A percentile compares a stretch with the other conserved stretches of the same genome.
Conservation (phyloP, 2,329 filamentous ascomycete genomes). For the Hirsutella minnesotensis region DNA sequence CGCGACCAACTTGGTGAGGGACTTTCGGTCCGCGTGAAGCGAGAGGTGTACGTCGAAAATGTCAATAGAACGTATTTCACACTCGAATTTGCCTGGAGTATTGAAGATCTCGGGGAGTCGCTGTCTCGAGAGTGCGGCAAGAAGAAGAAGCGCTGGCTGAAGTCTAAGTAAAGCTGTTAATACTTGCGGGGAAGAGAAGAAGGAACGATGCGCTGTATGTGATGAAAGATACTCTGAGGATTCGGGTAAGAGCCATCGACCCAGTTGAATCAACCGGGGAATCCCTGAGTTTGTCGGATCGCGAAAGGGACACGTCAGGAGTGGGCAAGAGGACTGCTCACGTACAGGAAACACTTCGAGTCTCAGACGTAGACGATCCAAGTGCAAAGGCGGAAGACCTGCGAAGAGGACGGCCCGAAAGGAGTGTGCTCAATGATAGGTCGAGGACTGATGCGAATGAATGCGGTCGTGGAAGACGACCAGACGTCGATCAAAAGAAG, state of each 20-base stretch:
- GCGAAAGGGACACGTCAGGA: slow-evolving; percentile 5
- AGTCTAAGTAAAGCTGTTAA: background rate
- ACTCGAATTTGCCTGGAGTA: too few relatives aligned
- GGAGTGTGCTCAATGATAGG: too few relatives aligned
- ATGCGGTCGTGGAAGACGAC: too few relatives aligned
- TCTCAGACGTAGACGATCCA: slow-evolving; percentile 1
- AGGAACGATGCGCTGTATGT: background rate
- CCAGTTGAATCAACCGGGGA: background rate
- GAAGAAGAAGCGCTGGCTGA: too few relatives aligned
- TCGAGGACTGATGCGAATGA: background rate
- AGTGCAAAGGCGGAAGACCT: background rate
- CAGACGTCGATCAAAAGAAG: background rate
- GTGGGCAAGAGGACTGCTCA: background rate
- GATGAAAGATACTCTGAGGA: too few relatives aligned
- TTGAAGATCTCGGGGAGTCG: too few relatives aligned
- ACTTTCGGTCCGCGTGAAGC: too few relatives aligned
- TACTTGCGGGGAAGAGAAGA: background rate
- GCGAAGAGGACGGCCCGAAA: too few relatives aligned
- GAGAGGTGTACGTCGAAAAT: too few relatives aligned
- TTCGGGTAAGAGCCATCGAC: background rate
- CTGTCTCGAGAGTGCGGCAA: too few relatives aligned
- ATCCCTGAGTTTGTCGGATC: slow-evolving; percentile 2
- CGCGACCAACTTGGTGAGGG: too few relatives aligned
- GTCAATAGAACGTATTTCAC: too few relatives aligned
- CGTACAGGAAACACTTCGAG: slow-evolving; percentile 4